Evolutionary conservation across 2,329 filamentous ascomycete species (phyloP).

Genomic region (Penicillium sp.): DNA sequence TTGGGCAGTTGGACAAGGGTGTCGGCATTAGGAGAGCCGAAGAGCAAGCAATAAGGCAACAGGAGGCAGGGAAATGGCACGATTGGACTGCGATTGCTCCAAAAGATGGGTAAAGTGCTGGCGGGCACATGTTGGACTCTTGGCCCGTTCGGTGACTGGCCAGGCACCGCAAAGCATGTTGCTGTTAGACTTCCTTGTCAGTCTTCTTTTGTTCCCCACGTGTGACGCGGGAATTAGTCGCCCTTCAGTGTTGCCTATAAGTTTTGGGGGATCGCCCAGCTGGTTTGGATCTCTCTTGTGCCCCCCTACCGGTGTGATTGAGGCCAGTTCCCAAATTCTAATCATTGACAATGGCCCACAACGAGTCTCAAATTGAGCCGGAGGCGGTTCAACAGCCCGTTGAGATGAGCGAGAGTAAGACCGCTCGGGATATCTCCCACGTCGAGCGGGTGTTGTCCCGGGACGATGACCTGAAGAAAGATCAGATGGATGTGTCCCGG

Average conservation of each 20-base stretch:
- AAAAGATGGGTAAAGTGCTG: neutral
- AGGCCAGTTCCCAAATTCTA: neutral
- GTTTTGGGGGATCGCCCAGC: neutral
- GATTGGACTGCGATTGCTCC: neutral
- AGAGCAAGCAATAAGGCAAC: neutral
- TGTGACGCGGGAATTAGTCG: neutral
- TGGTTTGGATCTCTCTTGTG: neutral
- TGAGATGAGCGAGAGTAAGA: slow-evolving; percentile 20
- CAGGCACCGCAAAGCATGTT: neutral
- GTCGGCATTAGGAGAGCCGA: neutral
- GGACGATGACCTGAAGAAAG: slow-evolving; percentile 50
- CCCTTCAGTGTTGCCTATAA: neutral
- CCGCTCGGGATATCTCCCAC: slow-evolving; percentile 42
- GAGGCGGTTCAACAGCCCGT: neutral
- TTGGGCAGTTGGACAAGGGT: neutral
- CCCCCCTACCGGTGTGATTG: neutral
- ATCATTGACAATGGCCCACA: slow-evolving; percentile 12
- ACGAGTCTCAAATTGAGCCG: slow-evolving; percentile 11
- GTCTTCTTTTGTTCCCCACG: neutral
- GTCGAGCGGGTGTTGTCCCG: slow-evolving; percentile 54
- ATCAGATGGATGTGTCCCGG: slow-evolving; percentile 59
- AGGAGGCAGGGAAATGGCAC: neutral
- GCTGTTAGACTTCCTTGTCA: neutral
- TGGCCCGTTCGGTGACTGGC: neutral
- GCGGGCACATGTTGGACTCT: neutral